phyloP scores from a whole-genome alignment of 2,329 filamentous ascomycete genomes.

The Eutypella sp. region DNA sequence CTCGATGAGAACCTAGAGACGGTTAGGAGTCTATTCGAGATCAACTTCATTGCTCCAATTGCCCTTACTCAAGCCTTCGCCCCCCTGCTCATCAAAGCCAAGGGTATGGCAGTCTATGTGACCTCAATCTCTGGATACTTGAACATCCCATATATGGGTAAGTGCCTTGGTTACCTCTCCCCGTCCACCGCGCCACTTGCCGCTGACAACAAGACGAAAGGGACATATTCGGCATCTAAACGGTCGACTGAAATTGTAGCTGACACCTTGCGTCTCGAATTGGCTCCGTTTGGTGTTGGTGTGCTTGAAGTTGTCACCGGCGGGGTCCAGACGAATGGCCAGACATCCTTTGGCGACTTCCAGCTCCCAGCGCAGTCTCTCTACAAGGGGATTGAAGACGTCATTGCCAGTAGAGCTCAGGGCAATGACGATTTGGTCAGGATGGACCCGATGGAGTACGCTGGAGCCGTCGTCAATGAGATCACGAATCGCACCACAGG shows the following conservation, averaged over 20 bases:
- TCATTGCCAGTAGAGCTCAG: slow-evolving; percentile 16
- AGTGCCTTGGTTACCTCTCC: not conserved
- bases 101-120: slow-evolving; percentile 23
- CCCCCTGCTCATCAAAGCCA: slow-evolving; percentile 22
- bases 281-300: slow-evolving; percentile 21
- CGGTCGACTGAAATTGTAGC: slow-evolving; percentile 19
- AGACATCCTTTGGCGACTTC: slow-evolving; percentile 23
- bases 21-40: slow-evolving; percentile 20
- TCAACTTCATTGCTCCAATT: slow-evolving; percentile 26
- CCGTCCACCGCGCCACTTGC: not conserved
- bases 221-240: slow-evolving; percentile 24
- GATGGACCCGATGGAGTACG: slow-evolving; percentile 20
- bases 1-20: slow-evolving; percentile 18
- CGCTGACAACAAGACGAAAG: slow-evolving; percentile 4
- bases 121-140: slow-evolving; percentile 19
- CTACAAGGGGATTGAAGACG: slow-evolving; percentile 18
- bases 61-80: slow-evolving; percentile 23
- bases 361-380: slow-evolving; percentile 15
- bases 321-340: slow-evolving; percentile 19
- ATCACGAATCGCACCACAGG: slow-evolving; percentile 13
- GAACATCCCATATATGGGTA: slow-evolving; percentile 22
- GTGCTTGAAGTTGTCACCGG: slow-evolving; percentile 23
- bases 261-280: slow-evolving; percentile 23
- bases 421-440: slow-evolving; percentile 15
- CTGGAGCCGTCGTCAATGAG: slow-evolving; percentile 13